phyloP scores from a whole-genome alignment of 2,329 filamentous ascomycete species.

The Exophiala sideris region DNA sequence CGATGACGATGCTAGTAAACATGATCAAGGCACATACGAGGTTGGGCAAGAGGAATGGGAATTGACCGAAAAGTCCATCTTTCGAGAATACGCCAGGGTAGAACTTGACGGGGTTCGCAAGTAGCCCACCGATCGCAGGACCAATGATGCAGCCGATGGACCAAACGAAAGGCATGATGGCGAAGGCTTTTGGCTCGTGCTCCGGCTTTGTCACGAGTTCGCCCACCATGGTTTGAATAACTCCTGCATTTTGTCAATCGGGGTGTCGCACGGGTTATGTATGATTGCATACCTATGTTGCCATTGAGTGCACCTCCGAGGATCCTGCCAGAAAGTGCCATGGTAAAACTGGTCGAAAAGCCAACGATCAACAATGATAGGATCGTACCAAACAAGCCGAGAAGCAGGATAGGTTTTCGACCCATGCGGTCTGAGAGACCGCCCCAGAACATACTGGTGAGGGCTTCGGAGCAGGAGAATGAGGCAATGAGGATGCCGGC shows the following conservation, averaged over 20 bases:
- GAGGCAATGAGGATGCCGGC: conserved; percentile 83
- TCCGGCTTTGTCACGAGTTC: conserved; percentile 80
- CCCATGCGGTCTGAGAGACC: conserved; percentile 76
- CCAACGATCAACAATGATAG: conserved; percentile 79
- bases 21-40: conserved; percentile 76
- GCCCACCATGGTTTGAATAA: conserved; percentile 89
- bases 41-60: conserved; percentile 88
- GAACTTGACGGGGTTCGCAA: conserved; percentile 71
- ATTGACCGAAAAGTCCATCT: conserved; percentile 65
- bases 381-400: conserved; percentile 79
- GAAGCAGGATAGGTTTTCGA: conserved; percentile 77
- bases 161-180: conserved; percentile 95
- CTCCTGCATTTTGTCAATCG: conserved; percentile 46
- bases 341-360: conserved; percentile 77
- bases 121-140: conserved; percentile 80
- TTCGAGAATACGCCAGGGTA: conserved; percentile 69
- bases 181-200: conserved; percentile 82
- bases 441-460: conserved; percentile 88
- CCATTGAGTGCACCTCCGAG: conserved; percentile 83
- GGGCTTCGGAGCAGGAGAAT: conserved; percentile 75
- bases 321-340: conserved; percentile 72
- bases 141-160: conserved; percentile 85
- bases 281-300: conserved; percentile 60
- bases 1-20: conserved; percentile 71
- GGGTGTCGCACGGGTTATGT: neutral